phyloP scores from a whole-genome alignment of 441 rosid genomes.

The Eugenia klotzschiana region DNA sequence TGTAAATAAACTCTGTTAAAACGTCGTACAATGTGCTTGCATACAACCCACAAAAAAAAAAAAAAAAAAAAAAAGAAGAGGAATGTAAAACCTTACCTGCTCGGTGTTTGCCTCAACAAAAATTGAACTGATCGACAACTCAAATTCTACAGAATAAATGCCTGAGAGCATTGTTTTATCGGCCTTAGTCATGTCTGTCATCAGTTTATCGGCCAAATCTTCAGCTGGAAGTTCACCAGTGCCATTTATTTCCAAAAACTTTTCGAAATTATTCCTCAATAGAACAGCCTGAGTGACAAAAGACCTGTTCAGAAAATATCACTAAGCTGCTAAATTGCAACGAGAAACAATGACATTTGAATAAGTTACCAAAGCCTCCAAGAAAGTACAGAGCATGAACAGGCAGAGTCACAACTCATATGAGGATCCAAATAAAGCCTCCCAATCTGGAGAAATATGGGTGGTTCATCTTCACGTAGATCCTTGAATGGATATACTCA shows the following conservation, averaged over 20 bases:
- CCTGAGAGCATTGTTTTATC: conserved; percentile 20
- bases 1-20: not conserved
- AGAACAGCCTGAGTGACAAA: conserved; percentile 25
- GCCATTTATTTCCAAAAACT: conserved; percentile 16
- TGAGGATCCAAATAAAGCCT: not conserved
- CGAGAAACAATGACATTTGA: not conserved
- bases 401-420: not conserved
- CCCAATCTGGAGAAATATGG: not conserved
- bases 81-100: conserved; percentile 7
- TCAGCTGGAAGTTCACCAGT: conserved; percentile 29
- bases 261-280: conserved; percentile 27
- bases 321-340: not conserved
- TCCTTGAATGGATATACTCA: not conserved
- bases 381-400: not conserved
- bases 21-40: not conserved
- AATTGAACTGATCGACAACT: conserved; percentile 39
- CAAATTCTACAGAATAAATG: conserved; percentile 26
- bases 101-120: conserved; percentile 33
- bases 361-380: not conserved
- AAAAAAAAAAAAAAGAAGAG: not conserved
- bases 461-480: not conserved
- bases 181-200: conserved; percentile 44
- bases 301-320: not conserved
- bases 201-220: conserved; percentile 39
- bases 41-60: too few relatives aligned